These are phyloP conservation scores for Plasmodium gallinaceum DNA, from an alignment of 169 alveolate genomes.

Conservation along the genomic window DNA sequence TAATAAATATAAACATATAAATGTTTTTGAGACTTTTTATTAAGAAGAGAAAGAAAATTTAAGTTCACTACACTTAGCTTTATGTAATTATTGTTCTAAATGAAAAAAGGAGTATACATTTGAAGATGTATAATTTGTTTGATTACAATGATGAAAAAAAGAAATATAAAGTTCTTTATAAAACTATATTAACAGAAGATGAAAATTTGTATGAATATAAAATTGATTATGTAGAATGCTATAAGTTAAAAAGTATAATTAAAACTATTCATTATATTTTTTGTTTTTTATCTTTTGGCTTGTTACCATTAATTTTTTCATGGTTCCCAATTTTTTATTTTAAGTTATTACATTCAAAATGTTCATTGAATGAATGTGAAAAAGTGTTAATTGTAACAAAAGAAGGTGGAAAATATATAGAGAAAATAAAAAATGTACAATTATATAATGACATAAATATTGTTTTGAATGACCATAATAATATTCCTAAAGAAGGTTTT, in stretches of 20 bases:
- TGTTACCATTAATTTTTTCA: slow-evolving; percentile 3
- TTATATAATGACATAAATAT: neutral
- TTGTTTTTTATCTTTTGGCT: neutral
- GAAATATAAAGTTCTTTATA: no score
- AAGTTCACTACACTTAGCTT: no score
- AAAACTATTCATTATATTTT: neutral
- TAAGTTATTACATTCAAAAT: neutral
- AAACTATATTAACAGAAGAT: no score
- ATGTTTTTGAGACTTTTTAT: no score
- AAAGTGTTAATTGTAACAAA: neutral
- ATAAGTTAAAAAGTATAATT: neutral
- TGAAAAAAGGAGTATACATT: no score
- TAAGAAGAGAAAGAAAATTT: no score
- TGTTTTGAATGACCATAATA: neutral
- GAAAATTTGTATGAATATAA: neutral
- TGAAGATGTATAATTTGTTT: no score
- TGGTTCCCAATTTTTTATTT: slow-evolving; percentile 8
- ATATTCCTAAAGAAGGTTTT: no score
- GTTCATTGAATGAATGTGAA: neutral
- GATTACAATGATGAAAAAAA: no score
- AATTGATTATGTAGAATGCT: slow-evolving; percentile 2
- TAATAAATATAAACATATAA: no score
- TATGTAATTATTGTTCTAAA: no score
- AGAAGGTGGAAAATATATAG: slow-evolving; percentile 1
- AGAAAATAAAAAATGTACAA: neutral